Evolutionary conservation across 2,329 filamentous ascomycete species (phyloP), one percentile per base, ranked within the genome.

Genomic region (Fusarium sp.): DNA sequence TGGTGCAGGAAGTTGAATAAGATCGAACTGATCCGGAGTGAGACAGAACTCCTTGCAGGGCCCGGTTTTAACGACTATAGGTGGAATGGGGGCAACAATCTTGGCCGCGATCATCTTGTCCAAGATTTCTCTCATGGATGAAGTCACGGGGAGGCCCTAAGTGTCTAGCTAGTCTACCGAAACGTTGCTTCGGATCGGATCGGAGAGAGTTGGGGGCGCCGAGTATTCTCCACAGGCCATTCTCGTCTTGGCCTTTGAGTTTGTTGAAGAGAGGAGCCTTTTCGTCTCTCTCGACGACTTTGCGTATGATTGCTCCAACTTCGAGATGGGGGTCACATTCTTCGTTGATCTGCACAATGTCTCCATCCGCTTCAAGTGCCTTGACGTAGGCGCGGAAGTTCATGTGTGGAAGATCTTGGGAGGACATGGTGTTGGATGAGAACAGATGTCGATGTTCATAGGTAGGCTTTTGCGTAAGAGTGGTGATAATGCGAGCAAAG

Each of bases 241-340:
- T 76, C 5, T 67, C 33, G 14, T 79, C 77, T 2, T 72, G 72
- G 1, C 86, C 86, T 62, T 83, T 86, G 49, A 88, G 67, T 38
- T 87, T 88, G 76, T 88, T 87, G 81, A 88, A 87, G 0, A 88
- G 79, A 0, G 86, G 86, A 0, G 86, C 86, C 44, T 84, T 85
- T 53, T 83, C 83, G 40, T 87, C 74, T 0, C 75, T 84, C 69
- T 88, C 86, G 46, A 81, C 84, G 5, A 84, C 85, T n/a, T 77
- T 80, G 12, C 86, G 80, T 14, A 84, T 85, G 51, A 88, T 87
- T 6, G 86, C 87, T 2, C 79, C 84, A 0, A 80, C 82, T 73
- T 88, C 85, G 29, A 88, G 81, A 57, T 87, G 67, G 5, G 85
- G 82, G 62, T 87, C 84, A 8, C 84, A 75, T 49, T 83, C 80